Base-by-base conservation (phyloP, 768 basidiomycete species). In the Kwoniella botswanensis region DNA sequence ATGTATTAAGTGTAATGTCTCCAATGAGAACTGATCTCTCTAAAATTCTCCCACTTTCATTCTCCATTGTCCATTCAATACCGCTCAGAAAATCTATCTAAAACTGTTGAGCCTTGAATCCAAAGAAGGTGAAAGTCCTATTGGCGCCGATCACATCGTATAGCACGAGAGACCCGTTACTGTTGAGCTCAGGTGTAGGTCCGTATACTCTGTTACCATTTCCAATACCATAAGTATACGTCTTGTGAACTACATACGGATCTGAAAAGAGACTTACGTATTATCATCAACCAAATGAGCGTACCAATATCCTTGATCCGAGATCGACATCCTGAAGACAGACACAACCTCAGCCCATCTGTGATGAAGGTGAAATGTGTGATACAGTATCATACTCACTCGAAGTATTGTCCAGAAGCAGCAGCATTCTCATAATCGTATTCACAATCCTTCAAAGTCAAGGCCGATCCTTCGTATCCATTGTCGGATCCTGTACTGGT, bases 401-500 rank as follows among this genome's bases (percentile, higher is more conserved):
- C 46, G 26, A 60, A 74, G 63, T 74, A 74, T 50, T 74, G 73
- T 43, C 54, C 63, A 41, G 61, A 65, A 6, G 35, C 29, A 41
- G 59, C 70, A 17, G 53, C 73, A 3, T 17, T n/a, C n/a, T 71
- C 65, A 44, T 67, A 71, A 44, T 71, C 69, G 44, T 74, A 74
- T 46, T 64, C 24, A 44, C 73, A 74, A 26, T 63, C 63, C 42
- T 62, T 63, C 22, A 72, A 35, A 17, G n/a, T 59, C 15, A 72
- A 42, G 5, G 43, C 35, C 7, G 67, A 58, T 1, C 67, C 63
- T 63, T 68, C 54, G 54, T 46, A 55, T 15, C 46, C 46, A 11
- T 50, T 50, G 0, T 50, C 46, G 35, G 5, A 6, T 9, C 67
- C 56, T 22, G 63, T 21, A 18, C 41, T 41, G 4, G 55, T 43